Evolutionary conservation across 208 protist species (phyloP), one percentile per base, ranked within the genome.

Genomic region (Leishmania gerbilli): DNA sequence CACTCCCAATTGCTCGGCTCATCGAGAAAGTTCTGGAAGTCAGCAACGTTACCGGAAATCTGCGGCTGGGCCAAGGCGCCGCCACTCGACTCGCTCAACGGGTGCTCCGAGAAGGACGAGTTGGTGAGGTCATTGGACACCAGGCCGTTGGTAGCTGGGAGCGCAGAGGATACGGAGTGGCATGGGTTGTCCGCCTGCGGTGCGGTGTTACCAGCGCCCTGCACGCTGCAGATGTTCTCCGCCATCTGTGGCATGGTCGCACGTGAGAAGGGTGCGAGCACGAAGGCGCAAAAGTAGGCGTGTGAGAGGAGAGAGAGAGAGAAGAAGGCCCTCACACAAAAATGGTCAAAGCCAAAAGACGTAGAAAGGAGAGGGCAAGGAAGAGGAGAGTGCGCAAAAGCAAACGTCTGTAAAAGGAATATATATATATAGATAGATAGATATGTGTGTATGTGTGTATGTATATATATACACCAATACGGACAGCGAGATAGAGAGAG

Each of bases 1-100:
- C 82, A 85, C 62, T 85, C 82, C 42, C 49, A 42, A 40, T 85
- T 85, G 27, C 15, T 15, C 24, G 77, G 49, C 6, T 85, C 82
- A 31, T 82, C 77, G 2, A 85, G 42, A 67, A 76, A 85, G 19
- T 5, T 55, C 72, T 71, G 69, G 53, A 85, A 85, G 49, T 85
- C 82, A 0, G 58, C 82, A 8, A 76, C 71, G 19, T n/a, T 47
- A 7, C 82, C 82, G 0, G 72, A 76, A 37, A 85, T 81, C 17
- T 71, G 82, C 17, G 77, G 77, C 27, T 34, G 64, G 0, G 68
- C 15, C 49, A 74, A 4, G 8, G 7, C 42, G 17, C 34, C 58
- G 53, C 60, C 58, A 56, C 77, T 69, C 0, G 74, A 76, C 4
- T 85, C 82, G 40, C 77, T 85, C 19, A 76, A 47, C 2, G 77